Evolutionary conservation across 2,329 filamentous ascomycete species (phyloP), one percentile per base, ranked within the genome.

Genomic region (Ceratocystis albifundus): DNA sequence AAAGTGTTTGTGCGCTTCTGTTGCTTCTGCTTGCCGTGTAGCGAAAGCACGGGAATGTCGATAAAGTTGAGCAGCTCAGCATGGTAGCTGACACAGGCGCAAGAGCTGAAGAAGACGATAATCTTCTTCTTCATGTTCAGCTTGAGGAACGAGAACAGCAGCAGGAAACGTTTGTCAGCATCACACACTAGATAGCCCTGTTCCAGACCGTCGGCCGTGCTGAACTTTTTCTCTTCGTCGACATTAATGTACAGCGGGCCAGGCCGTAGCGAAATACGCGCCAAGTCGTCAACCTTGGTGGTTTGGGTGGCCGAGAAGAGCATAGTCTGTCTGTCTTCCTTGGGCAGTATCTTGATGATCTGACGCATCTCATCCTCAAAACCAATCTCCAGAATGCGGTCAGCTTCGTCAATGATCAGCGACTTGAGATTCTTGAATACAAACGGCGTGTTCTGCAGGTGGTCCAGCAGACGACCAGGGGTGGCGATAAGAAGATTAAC

Each of bases 281-380:
- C 94, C 65, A 99, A 82, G 76, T 99, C 94, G 77, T 97, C 93
- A 71, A 99, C 94, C 78, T 99, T 97, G 66, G 93, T 97, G 2
- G 94, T 99, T 76, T 97, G 94, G 3, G 94, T 99, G 15, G 94
- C 94, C 15, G 91, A 96, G 81, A 99, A 99, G n/a, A 99, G 84
- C 87, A 96, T 94, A 0, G 92, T 96, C 77, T 97, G 93, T 68
- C 94, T 82, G 70, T 92, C 85, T 67, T 95, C 87, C 71, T 88
- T 88, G 61, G 92, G 90, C 20, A 97, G 79, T 66, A 97, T 94
- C 80, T 95, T 95, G 76, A 97, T 87, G 71, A 99, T 96, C 75
- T 95, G 88, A 70, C 90, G 84, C 89, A 99, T 96, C 78, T 99
- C 94, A 73, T 97, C 94, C 76, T 99, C 94, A 80, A 99, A 99